phyloP scores from a whole-genome alignment of 2,329 filamentous ascomycete genomes.

The Clarireedia monteithiana region DNA sequence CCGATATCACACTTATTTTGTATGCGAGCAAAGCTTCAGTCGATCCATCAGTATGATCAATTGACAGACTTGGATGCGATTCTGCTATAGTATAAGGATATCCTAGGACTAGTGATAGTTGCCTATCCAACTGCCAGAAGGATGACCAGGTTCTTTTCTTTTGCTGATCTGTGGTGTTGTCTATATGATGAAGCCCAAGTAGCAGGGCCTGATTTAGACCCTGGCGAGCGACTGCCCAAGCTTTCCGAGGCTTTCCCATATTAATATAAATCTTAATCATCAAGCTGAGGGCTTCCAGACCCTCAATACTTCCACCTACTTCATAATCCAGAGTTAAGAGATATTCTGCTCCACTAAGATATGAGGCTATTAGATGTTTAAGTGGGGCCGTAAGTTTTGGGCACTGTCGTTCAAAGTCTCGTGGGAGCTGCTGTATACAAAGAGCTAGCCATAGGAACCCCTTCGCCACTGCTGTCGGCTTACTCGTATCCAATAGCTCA shows the following conservation, averaged over 20 bases:
- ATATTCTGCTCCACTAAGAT: slow-evolving; percentile 37
- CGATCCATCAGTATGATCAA: background rate
- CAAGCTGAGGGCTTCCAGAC: slow-evolving; percentile 44
- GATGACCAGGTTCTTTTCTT: slow-evolving; percentile 33
- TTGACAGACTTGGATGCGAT: slow-evolving; percentile 10
- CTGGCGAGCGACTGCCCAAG: slow-evolving; percentile 44
- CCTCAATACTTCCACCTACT: slow-evolving; percentile 36
- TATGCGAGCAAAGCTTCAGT: background rate
- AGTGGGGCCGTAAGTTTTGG: slow-evolving; percentile 32
- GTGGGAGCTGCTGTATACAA: slow-evolving; percentile 34
- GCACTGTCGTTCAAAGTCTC: slow-evolving; percentile 31
- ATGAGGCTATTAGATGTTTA: slow-evolving; percentile 37
- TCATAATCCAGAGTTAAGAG: slow-evolving; percentile 43
- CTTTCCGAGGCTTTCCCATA: slow-evolving; percentile 45
- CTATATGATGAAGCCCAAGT: slow-evolving; percentile 37
- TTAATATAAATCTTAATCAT: slow-evolving; percentile 45
- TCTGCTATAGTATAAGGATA: slow-evolving; percentile 38
- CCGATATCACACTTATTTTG: slow-evolving; percentile 24
- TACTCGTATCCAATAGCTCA: background rate
- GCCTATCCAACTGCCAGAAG: slow-evolving; percentile 39
- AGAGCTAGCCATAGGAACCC: slow-evolving; percentile 37
- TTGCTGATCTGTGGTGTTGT: slow-evolving; percentile 24
- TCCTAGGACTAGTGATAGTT: slow-evolving; percentile 44
- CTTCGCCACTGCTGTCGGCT: slow-evolving; percentile 31
- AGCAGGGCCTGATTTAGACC: slow-evolving; percentile 45